Evolutionary conservation across 805 yeast genomes (phyloP).

Genomic region (Candida odintsovae): DNA sequence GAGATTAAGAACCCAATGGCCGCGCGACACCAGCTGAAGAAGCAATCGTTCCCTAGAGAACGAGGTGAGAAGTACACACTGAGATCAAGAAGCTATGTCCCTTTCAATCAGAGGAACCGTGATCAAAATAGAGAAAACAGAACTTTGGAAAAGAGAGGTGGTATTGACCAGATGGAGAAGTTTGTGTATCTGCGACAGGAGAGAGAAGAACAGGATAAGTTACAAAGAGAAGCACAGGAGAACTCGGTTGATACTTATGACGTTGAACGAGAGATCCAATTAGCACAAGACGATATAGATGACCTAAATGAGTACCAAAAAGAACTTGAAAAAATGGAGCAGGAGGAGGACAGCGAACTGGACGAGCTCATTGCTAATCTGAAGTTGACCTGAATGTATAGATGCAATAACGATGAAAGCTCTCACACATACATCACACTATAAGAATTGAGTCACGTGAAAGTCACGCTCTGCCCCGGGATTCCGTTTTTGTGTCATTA

Average conservation of each 20-base stretch:
- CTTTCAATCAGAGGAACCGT: slow-evolving; percentile 12
- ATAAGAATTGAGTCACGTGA: neutral
- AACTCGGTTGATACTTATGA: neutral
- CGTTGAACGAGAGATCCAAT: neutral
- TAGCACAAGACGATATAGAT: neutral
- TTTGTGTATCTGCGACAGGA: slow-evolving; percentile 13
- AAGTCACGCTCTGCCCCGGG: neutral
- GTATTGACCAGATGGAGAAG: slow-evolving; percentile 16
- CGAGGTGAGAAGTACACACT: slow-evolving; percentile 19
- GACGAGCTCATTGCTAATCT: slow-evolving; percentile 4
- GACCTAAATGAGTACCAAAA: neutral
- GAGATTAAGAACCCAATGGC: slow-evolving; percentile 9
- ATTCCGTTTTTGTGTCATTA: neutral
- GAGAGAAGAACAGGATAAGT: neutral
- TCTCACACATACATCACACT: too few relatives aligned
- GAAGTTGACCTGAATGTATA: neutral
- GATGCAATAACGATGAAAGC: too few relatives aligned
- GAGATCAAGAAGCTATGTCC: slow-evolving; percentile 14
- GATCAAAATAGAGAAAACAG: slow-evolving; percentile 9
- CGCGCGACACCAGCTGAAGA: slow-evolving; percentile 1
- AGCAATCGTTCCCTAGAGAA: slow-evolving; percentile 2
- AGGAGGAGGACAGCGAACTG: slow-evolving; percentile 5
- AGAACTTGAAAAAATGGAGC: slow-evolving; percentile 1
- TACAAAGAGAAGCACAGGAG: slow-evolving; percentile 8
- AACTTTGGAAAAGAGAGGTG: slow-evolving; percentile 17